These are phyloP conservation scores for Cornus suecica DNA, from an alignment of 148 eudicot genomes.

Conservation along the genomic window DNA sequence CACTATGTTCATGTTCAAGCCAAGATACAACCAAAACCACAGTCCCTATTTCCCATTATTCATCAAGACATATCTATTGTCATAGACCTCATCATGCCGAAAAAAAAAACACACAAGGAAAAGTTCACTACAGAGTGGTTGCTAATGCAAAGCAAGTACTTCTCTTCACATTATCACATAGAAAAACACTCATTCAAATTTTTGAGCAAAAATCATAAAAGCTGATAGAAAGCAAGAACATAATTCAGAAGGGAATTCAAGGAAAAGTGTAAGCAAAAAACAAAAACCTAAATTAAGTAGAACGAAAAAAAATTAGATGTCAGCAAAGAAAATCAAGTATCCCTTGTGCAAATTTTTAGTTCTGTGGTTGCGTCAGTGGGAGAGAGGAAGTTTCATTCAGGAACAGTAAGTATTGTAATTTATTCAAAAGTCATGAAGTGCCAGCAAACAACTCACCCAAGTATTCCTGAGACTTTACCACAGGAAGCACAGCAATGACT, in stretches of 20 bases:
- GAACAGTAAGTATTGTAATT: not conserved
- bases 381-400: not conserved
- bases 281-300: not conserved
- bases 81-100: not conserved
- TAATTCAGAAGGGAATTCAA: not conserved
- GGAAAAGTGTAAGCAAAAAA: not conserved
- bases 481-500: conserved; percentile 89
- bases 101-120: not conserved
- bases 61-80: not conserved
- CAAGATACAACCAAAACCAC: not conserved
- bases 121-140: conserved; percentile 1
- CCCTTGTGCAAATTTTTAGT: not conserved
- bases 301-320: not conserved
- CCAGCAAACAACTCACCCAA: conserved; percentile 56
- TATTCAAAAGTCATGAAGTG: not conserved
- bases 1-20: no score
- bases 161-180: not conserved
- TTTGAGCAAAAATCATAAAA: not conserved
- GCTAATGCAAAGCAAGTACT: not conserved
- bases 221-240: not conserved
- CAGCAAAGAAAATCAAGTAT: not conserved
- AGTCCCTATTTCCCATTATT: not conserved
- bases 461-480: conserved; percentile 84
- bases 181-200: not conserved
- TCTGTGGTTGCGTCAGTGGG: not conserved